Evolutionary conservation across 371 early-diverging fungal species (phyloP).

Genomic region (Phascolomyces articulosus): DNA sequence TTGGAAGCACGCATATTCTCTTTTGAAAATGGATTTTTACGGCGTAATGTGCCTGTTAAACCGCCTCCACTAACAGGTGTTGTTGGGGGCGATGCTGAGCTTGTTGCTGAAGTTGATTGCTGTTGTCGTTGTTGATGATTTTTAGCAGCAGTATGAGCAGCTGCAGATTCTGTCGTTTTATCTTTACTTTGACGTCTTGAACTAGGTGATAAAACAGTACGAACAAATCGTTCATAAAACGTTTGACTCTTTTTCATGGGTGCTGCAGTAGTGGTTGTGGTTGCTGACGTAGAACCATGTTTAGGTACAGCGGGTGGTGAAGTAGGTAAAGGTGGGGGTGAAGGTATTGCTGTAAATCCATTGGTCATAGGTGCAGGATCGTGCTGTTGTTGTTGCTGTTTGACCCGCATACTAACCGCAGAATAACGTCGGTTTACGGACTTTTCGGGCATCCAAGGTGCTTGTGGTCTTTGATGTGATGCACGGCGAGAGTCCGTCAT

Average conservation of each 20-base stretch:
- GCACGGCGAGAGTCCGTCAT: slow-evolving; percentile 34
- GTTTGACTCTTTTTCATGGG: slow-evolving; percentile 47
- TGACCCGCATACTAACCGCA: slow-evolving; percentile 15
- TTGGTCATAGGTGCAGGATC: not conserved
- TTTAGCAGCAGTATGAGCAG: too few species aligned
- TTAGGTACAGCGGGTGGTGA: not conserved
- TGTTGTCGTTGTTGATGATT: not conserved
- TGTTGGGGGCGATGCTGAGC: slow-evolving; percentile 11
- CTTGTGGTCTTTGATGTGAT: slow-evolving; percentile 7
- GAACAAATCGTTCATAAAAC: slow-evolving; percentile 41
- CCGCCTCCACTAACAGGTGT: slow-evolving; percentile 10
- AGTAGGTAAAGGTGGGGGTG: not conserved
- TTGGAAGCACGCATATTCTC: slow-evolving; percentile 13
- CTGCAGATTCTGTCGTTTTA: slow-evolving; percentile 10
- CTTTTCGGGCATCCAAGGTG: slow-evolving; percentile 21
- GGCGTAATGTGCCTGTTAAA: slow-evolving; percentile 39
- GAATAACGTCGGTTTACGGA: slow-evolving; percentile 19
- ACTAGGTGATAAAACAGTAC: slow-evolving; percentile 23
- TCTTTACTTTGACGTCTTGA: slow-evolving; percentile 33
- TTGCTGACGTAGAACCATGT: not conserved
- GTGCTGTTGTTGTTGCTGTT: slow-evolving; percentile 1
- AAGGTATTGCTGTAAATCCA: not conserved
- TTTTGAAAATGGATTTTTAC: slow-evolving; percentile 42
- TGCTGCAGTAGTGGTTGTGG: not conserved
- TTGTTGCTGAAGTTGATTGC: slow-evolving; percentile 13